phyloP scores from a whole-genome alignment of 2,329 filamentous ascomycete genomes.

The Penicillium verrucosum region DNA sequence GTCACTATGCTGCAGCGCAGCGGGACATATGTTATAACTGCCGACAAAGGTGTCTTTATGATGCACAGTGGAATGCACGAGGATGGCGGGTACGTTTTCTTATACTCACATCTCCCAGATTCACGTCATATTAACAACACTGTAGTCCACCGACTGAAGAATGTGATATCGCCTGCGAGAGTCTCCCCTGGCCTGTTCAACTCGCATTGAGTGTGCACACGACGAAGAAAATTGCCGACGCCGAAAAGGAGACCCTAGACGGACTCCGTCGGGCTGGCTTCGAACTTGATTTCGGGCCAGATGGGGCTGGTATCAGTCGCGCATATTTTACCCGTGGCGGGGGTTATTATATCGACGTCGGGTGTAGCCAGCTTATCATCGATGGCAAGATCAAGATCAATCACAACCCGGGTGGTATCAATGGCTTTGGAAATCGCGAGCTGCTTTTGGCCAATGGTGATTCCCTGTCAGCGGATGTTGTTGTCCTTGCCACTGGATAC shows the following conservation, averaged over 20 bases:
- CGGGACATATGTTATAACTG: conserved; percentile 51
- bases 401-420: conserved; percentile 54
- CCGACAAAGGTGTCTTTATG: conserved; percentile 46
- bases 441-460: conserved; percentile 54
- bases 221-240: conserved; percentile 41
- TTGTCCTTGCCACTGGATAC: conserved; percentile 63
- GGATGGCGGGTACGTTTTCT: conserved; percentile 35
- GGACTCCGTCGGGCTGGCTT: conserved; percentile 50
- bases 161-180: conserved; percentile 49
- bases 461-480: conserved; percentile 58
- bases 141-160: conserved; percentile 49
- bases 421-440: conserved; percentile 47
- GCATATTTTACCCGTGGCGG: conserved; percentile 51
- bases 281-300: conserved; percentile 38
- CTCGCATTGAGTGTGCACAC: conserved; percentile 45
- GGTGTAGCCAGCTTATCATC: conserved; percentile 52
- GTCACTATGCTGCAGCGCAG: conserved; percentile 55
- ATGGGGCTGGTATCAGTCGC: conserved; percentile 42
- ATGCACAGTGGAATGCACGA: conserved; percentile 47
- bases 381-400: conserved; percentile 61
- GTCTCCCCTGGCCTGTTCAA: conserved; percentile 47
- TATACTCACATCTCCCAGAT: too few relatives aligned
- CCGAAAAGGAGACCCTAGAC: conserved; percentile 45
- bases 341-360: conserved; percentile 60
- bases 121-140: background rate